Percentiles rank a stretch among this genome's conserved stretches.
Conservation (phyloP, 2,329 filamentous ascomycete species). For the Lachnellula occidentalis region DNA sequence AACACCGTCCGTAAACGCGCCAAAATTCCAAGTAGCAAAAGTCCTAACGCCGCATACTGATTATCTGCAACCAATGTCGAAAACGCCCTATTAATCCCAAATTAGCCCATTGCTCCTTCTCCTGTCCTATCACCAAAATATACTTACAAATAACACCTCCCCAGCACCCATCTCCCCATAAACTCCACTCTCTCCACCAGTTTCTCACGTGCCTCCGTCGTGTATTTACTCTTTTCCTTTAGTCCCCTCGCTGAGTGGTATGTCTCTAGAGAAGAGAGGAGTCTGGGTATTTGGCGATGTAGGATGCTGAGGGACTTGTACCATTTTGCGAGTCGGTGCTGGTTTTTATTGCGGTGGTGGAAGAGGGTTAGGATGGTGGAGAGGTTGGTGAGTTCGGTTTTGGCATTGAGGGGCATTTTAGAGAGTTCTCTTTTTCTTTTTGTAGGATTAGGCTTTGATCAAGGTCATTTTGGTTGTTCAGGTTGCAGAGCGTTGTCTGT, state of each 20-base stretch:
- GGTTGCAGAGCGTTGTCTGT: not conserved
- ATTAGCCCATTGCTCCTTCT: slow-evolving; percentile 16
- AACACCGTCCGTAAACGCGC: slow-evolving; percentile 49
- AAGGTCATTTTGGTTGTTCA: too few relatives aligned
- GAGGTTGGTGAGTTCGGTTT: slow-evolving; percentile 26
- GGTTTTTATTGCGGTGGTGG: slow-evolving; percentile 82
- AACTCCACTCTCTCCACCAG: slow-evolving; percentile 26
- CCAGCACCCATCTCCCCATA: slow-evolving; percentile 37
- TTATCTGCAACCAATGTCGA: slow-evolving; percentile 65
- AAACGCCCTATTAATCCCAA: slow-evolving; percentile 48
- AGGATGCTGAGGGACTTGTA: slow-evolving; percentile 70
- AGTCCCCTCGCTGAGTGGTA: slow-evolving; percentile 11
- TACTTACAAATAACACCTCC: slow-evolving; percentile 42
- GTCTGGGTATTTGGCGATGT: slow-evolving; percentile 56
- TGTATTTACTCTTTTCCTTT: slow-evolving; percentile 3
- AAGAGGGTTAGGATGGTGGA: slow-evolving; percentile 58
- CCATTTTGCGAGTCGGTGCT: slow-evolving; percentile 78
- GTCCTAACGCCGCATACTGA: slow-evolving; percentile 66
- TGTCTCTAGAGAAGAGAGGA: slow-evolving; percentile 39
- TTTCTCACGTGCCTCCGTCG: slow-evolving; percentile 25
- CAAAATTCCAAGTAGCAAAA: slow-evolving; percentile 61
- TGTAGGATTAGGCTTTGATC: too few relatives aligned
- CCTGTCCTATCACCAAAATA: slow-evolving; percentile 20
- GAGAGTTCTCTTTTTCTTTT: not conserved
- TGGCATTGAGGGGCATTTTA: not conserved